Percentiles rank a stretch among this genome's conserved stretches.
These are phyloP conservation scores for Suhomyces atakaporum DNA, from an alignment of 1,139 yeast genomes.

Conservation along the genomic window DNA sequence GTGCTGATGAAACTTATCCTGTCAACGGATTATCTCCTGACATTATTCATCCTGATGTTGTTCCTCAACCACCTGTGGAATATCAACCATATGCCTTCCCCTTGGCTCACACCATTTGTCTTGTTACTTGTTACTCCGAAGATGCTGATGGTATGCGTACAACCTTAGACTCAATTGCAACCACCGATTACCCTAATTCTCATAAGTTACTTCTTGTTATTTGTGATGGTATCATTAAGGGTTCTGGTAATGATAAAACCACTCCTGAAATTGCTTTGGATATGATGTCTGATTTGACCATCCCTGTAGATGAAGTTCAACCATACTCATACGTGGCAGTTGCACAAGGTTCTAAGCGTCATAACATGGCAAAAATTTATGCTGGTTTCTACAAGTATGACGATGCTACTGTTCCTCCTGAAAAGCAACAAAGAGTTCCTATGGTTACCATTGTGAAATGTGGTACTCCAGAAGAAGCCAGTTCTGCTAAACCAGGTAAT, in stretches of 20 bases:
- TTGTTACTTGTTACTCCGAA: constrained; percentile 95
- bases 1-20: constrained; percentile 34
- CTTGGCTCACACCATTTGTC: constrained; percentile 75
- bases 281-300: constrained; percentile 84
- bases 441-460: constrained; percentile 82
- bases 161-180: constrained; percentile 86
- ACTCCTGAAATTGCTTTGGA: constrained; percentile 88
- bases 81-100: constrained; percentile 90
- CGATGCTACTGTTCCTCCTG: constrained; percentile 68
- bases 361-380: constrained; percentile 95
- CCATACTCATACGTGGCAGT: constrained; percentile 91
- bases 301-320: constrained; percentile 70
- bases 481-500: constrained; percentile 89
- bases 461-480: constrained; percentile 85
- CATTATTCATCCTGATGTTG: constrained; percentile 69
- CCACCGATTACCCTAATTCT: constrained; percentile 92
- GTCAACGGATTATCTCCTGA: constrained; percentile 64
- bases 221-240: constrained; percentile 93
- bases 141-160: constrained; percentile 83
- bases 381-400: constrained; percentile 89
- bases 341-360: constrained; percentile 89
- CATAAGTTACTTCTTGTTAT: constrained; percentile 82
- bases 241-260: constrained; percentile 81
- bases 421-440: constrained; percentile 89
- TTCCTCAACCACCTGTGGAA: constrained; percentile 86